Base-by-base conservation (phyloP, 2,329 filamentous ascomycete genomes). In the Aspergillus latus region DNA sequence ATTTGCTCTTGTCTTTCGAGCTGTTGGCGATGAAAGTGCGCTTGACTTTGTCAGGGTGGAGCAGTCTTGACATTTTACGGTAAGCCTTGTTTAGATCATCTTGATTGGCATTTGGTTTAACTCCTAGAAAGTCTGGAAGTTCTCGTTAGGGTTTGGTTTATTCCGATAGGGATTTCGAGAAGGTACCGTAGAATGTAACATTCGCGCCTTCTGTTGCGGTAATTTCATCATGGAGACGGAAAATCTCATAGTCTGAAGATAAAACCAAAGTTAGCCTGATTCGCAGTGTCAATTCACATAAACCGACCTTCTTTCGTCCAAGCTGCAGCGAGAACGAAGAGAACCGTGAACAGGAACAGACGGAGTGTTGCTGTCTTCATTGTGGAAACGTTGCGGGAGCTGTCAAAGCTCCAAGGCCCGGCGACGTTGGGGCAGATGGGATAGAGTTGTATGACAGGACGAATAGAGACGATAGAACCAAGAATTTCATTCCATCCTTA, bases 41-140 rank as follows among this genome's bases (percentile, higher is more conserved):
- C 75, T 88, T 90, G 67, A 93, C 92, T 80, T 97, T 99, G 84
- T 99, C 94, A 1, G 94, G 94, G 74, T 99, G 94, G 47, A 97
- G 81, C 52, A 84, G 81, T 62, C 87, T 84, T 45, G 92, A 89
- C 76, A 88, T 91, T 78, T 92, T 92, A 78, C 90, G 90, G 82
- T 95, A 96, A 66, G 92, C 92, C 75, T 94, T 95, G 80, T 88
- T 92, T 76, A 99, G 89, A 60, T 96, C 90, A 61, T 96, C 91
- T 63, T 90, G 87, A 65, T 82, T 88, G 59, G 92, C 93, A 57
- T 82, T 82, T 58, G 85, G 80, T 49, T 82, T 80, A 62, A 96
- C 83, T 68, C 88, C 92, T 61, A 99, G 81, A 76, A 96, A 94
- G 71, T 95, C 88, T 80, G 26, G 34, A 29, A 13, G 39, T 15